A percentile compares a stretch with the other conserved stretches of the same genome.
phyloP scores from a whole-genome alignment of 169 alveolate genomes.

The Eimeria necatrix region DNA sequence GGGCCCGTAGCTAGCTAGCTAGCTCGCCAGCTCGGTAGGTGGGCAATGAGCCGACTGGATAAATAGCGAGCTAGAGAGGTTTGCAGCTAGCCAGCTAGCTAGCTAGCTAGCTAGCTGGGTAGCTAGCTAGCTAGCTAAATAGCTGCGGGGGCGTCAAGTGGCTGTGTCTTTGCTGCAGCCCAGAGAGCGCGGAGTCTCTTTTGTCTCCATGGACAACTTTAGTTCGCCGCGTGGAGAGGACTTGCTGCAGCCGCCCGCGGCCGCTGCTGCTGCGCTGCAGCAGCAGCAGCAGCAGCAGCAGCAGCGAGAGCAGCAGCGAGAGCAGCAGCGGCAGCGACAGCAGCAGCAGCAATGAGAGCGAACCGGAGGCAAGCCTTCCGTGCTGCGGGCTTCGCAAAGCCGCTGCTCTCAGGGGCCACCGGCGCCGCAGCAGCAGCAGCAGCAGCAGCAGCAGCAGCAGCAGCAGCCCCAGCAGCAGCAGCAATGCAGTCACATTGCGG shows the following conservation, averaged over 20 bases:
- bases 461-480: constrained; percentile 44
- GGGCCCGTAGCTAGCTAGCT: no score
- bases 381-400: not conserved
- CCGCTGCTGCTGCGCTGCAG: constrained; percentile 40
- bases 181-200: not conserved
- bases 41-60: no score
- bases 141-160: not conserved
- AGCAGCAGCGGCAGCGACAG: constrained; percentile 1
- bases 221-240: not conserved
- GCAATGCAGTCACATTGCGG: not conserved
- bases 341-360: constrained; percentile 4
- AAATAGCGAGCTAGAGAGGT: no score
- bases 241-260: constrained; percentile 6
- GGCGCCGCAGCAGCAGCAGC: not conserved
- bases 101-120: no score
- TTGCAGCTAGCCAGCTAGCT: no score
- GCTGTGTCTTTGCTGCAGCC: not conserved
- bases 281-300: constrained; percentile 75
- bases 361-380: not conserved
- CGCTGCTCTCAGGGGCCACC: not conserved
- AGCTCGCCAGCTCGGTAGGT: no score
- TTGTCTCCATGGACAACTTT: not conserved
- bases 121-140: no score
- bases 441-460: constrained; percentile 33
- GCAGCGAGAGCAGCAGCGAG: constrained; percentile 61